A percentile compares a stretch with the other conserved stretches of the same genome.
phyloP scores from a whole-genome alignment of 1,284 basidiomycete species.

The Marasmius fiardii region DNA sequence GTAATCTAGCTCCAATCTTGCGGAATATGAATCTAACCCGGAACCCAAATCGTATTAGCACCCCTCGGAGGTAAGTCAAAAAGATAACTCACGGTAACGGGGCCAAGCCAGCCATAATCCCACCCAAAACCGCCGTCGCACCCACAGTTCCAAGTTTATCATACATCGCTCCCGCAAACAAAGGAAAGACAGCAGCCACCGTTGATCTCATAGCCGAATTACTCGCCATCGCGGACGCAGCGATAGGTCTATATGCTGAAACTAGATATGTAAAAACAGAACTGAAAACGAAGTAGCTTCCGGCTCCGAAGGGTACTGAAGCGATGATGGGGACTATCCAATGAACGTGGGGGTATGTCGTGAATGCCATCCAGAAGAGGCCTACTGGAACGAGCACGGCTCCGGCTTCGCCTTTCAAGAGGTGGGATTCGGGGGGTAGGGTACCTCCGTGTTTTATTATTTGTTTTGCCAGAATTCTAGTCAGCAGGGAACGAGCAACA shows the following conservation, averaged over 20 bases:
- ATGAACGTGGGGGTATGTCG: constrained; percentile 38
- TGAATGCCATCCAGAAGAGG: constrained; percentile 34
- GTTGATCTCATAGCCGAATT: constrained; percentile 42
- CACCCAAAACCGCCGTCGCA: constrained; percentile 26
- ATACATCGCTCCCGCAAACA: constrained; percentile 31
- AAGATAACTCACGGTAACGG: constrained; percentile 38
- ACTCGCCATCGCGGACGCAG: constrained; percentile 44
- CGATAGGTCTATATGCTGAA: constrained; percentile 44
- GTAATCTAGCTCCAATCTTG: constrained; percentile 12
- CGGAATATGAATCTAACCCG: constrained; percentile 35
- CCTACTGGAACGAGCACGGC: constrained; percentile 55
- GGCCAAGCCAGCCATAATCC: constrained; percentile 40
- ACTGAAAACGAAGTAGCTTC: constrained; percentile 50
- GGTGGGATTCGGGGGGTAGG: constrained; percentile 26
- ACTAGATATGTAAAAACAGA: constrained; percentile 39
- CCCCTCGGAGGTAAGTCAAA: neutral
- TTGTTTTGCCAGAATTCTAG: constrained; percentile 43
- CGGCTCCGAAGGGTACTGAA: constrained; percentile 30
- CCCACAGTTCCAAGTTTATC: constrained; percentile 41
- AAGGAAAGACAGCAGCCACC: constrained; percentile 44
- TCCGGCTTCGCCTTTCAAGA: constrained; percentile 10
- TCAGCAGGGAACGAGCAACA: constrained; percentile 21
- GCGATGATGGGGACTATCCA: constrained; percentile 42
- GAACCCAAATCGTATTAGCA: neutral
- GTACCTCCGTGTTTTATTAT: constrained; percentile 43